Conservation (phyloP, 2,329 filamentous ascomycete genomes). For the Claviceps capensis region DNA sequence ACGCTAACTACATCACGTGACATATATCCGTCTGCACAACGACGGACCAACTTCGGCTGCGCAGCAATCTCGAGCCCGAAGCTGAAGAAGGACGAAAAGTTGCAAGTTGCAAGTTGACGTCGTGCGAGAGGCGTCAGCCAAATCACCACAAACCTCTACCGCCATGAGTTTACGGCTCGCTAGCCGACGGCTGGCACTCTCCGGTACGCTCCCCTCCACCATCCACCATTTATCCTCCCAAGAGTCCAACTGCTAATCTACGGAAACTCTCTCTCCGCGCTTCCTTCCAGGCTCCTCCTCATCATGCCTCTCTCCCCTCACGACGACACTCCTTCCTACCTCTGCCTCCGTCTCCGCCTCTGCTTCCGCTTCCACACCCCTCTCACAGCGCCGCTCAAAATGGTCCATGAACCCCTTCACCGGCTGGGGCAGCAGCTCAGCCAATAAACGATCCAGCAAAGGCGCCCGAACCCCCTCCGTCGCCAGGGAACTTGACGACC, state of each 20-base stretch:
- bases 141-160: background rate
- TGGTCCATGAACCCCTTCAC: constrained; percentile 29
- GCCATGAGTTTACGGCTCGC: constrained; percentile 54
- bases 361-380: background rate
- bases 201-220: constrained; percentile 34
- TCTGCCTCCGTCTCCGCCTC: background rate
- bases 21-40: background rate
- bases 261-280: background rate
- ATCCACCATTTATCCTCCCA: background rate
- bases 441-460: constrained; percentile 16
- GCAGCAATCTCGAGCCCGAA: background rate
- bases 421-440: constrained; percentile 16
- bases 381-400: constrained; percentile 25
- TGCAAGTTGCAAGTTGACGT: background rate
- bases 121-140: background rate
- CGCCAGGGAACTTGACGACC: constrained; percentile 25
- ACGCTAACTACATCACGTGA: background rate
- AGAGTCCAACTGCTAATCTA: background rate
- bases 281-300: constrained; percentile 5
- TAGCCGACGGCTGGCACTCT: constrained; percentile 43
- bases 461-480: constrained; percentile 11
- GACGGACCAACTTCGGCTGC: constrained; percentile 14
- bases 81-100: background rate
- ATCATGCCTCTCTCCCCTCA: constrained; percentile 5
- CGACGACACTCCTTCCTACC: constrained; percentile 9